A percentile compares a stretch with the other conserved stretches of the same genome.
Evolutionary conservation across 2,329 filamentous ascomycete genomes (phyloP).

Genomic region (Trichophyton schoenleinii): DNA sequence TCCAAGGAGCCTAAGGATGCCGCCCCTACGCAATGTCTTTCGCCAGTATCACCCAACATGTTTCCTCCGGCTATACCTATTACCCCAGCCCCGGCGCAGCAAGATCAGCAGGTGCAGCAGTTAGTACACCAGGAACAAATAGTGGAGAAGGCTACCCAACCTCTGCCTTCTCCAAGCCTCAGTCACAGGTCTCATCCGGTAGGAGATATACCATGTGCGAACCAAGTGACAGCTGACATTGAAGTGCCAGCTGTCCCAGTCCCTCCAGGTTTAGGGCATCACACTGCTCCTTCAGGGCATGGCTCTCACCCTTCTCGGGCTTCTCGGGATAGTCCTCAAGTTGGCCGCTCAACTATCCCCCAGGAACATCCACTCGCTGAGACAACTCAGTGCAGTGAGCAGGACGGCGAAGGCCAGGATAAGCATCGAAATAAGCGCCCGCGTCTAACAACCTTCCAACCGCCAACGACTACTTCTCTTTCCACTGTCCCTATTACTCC

Average conservation of each 20-base stretch:
- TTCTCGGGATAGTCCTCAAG: neutral
- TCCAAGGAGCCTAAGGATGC: neutral
- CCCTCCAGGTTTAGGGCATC: neutral
- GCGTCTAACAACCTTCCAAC: neutral
- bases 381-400: neutral
- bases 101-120: neutral
- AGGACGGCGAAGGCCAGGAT: neutral
- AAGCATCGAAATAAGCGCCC: neutral
- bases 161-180: slow-evolving; percentile 5
- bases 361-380: neutral
- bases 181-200: neutral
- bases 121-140: neutral
- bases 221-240: neutral
- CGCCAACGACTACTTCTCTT: neutral
- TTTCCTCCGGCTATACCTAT: neutral
- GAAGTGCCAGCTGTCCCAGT: too few relatives aligned
- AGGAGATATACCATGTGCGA: neutral
- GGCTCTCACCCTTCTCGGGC: neutral
- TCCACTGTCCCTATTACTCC: neutral
- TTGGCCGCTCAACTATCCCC: neutral
- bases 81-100: neutral
- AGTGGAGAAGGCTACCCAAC: neutral
- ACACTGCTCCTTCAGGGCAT: neutral
- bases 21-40: neutral
- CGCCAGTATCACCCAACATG: neutral